These are phyloP conservation scores for Pseudocohnilembus persalinus DNA, from an alignment of 169 alveolate genomes.

Conservation along the genomic window DNA sequence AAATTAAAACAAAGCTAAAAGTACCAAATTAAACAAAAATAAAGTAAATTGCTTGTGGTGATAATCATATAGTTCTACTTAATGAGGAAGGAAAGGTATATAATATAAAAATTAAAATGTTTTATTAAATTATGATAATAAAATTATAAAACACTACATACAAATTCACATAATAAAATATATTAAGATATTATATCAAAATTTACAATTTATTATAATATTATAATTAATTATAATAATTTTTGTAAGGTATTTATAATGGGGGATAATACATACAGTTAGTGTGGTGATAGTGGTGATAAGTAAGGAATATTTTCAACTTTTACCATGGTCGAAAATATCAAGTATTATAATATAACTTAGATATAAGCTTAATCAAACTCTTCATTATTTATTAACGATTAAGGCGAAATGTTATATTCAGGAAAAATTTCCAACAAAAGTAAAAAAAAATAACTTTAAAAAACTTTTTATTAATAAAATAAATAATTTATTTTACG, in stretches of 20 bases:
- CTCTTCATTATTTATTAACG: background rate
- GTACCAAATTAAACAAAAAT: background rate
- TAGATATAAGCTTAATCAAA: background rate
- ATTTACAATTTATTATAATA: too few species aligned
- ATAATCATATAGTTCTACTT: background rate
- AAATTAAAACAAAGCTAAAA: background rate
- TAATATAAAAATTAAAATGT: too few species aligned
- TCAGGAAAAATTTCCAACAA: background rate
- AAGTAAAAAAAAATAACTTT: background rate
- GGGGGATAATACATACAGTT: background rate
- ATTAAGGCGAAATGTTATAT: background rate
- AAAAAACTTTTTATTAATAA: background rate
- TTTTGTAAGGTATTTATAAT: background rate
- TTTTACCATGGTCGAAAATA: background rate
- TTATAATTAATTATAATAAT: too few species aligned
- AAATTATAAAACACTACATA: too few species aligned
- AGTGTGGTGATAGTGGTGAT: background rate
- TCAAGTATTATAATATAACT: too few species aligned
- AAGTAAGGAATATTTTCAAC: background rate
- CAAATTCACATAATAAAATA: too few species aligned
- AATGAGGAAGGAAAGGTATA: background rate
- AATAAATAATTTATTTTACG: too few species aligned
- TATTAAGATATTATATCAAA: too few species aligned
- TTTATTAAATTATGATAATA: too few species aligned
- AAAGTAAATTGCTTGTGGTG: background rate